Percentiles rank a stretch among this genome's conserved stretches.
phyloP scores from a whole-genome alignment of 139 green algal species.

The Chloropicon primus region DNA sequence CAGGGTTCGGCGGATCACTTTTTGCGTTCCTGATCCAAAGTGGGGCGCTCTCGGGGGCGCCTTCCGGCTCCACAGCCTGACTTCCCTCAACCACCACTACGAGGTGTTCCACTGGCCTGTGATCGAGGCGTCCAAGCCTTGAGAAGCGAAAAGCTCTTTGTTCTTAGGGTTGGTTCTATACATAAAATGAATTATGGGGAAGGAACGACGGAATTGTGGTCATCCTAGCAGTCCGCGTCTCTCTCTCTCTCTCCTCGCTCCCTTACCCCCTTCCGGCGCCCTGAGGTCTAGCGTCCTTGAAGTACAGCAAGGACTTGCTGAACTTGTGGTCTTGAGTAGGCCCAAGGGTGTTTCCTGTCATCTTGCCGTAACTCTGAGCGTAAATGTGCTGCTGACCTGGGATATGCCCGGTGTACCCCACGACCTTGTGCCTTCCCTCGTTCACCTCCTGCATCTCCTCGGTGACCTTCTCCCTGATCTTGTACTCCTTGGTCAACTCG shows the following conservation, averaged over 20 bases:
- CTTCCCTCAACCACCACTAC: slow-evolving; percentile 21
- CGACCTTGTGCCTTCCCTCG: slow-evolving; percentile 6
- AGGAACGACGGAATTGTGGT: too few relatives aligned
- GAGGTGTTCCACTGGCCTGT: slow-evolving; percentile 5
- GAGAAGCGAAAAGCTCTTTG: too few relatives aligned
- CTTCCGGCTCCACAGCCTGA: slow-evolving; percentile 4
- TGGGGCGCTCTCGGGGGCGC: not conserved
- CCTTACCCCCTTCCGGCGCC: not conserved
- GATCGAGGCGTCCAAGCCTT: too few relatives aligned
- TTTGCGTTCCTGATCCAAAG: not conserved
- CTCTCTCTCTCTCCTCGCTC: not conserved
- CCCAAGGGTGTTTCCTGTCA: not conserved
- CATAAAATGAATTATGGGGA: not conserved
- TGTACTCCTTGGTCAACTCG: slow-evolving; percentile 9
- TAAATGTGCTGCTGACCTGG: slow-evolving; percentile 12
- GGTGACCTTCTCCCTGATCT: not conserved
- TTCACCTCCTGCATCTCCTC: slow-evolving; percentile 8
- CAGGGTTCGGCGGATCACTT: slow-evolving; percentile 52
- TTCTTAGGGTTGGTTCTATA: not conserved
- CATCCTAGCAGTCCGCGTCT: too few relatives aligned
- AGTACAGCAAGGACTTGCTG: not conserved
- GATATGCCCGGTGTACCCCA: slow-evolving; percentile 9
- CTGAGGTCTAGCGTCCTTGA: not conserved
- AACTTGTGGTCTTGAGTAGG: not conserved
- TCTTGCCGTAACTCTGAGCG: slow-evolving; percentile 5